These are phyloP conservation scores for Mycena leptocephala DNA, from an alignment of 768 basidiomycete genomes.

Conservation along the genomic window DNA sequence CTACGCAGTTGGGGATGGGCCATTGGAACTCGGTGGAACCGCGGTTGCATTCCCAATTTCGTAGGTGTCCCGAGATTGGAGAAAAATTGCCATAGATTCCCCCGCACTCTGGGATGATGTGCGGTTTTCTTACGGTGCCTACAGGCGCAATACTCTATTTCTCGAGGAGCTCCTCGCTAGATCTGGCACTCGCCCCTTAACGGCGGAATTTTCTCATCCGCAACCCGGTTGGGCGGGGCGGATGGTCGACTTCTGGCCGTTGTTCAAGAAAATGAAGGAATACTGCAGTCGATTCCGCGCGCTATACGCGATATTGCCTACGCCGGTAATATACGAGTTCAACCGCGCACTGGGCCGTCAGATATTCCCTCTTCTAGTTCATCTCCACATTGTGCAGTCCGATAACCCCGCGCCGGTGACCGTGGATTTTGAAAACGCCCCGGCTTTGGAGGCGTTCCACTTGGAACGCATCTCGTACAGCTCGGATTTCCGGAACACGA, in stretches of 20 bases:
- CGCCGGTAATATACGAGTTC: background rate
- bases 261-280: conserved; percentile 14
- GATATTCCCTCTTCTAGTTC: conserved; percentile 1
- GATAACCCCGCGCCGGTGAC: background rate
- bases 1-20: background rate
- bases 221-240: background rate
- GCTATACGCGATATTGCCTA: conserved; percentile 14
- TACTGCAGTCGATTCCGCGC: conserved; percentile 1
- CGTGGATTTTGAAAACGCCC: background rate
- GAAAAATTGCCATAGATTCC: conserved; percentile 11
- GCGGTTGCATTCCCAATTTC: no score
- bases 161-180: background rate
- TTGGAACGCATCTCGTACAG: background rate
- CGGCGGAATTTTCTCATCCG: background rate
- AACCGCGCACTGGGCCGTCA: background rate
- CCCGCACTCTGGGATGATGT: conserved; percentile 19
- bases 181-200: background rate
- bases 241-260: background rate
- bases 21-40: conserved; percentile 9
- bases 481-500: background rate
- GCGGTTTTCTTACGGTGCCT: conserved; percentile 1
- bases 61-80: conserved; percentile 8
- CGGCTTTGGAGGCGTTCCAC: background rate
- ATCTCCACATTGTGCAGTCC: conserved; percentile 6
- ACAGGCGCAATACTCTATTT: background rate